These are phyloP conservation scores for Paramecium bursaria DNA, from an alignment of 73 alveolate species.

Conservation along the genomic window DNA sequence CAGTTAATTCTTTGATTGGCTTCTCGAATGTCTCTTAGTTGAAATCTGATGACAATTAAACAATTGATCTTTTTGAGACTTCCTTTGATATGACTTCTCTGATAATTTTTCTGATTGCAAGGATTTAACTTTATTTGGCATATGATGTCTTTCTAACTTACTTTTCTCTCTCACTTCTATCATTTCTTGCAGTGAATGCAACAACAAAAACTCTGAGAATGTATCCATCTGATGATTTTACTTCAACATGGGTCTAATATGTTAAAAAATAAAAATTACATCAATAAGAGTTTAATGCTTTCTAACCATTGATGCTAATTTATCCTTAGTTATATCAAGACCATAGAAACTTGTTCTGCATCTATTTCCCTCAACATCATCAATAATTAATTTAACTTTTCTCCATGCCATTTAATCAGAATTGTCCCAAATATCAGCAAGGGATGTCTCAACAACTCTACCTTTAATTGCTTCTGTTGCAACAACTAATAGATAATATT, in stretches of 20 bases:
- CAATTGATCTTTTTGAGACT: slow-evolving; percentile 80
- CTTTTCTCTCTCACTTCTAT: slow-evolving; percentile 71
- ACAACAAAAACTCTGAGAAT: slow-evolving; percentile 90
- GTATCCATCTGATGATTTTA: slow-evolving; percentile 90
- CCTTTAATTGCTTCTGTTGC: slow-evolving; percentile 93
- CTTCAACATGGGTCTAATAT: slow-evolving; percentile 81
- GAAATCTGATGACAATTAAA: slow-evolving; percentile 81
- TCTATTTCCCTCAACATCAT: slow-evolving; percentile 94
- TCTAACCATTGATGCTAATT: slow-evolving; percentile 89
- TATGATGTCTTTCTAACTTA: slow-evolving; percentile 92
- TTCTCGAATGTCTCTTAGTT: slow-evolving; percentile 80
- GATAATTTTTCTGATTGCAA: slow-evolving; percentile 94
- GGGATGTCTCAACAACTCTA: slow-evolving; percentile 91
- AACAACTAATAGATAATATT: slow-evolving; percentile 46
- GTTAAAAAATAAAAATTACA: slow-evolving; percentile 36
- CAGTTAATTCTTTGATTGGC: slow-evolving; percentile 86
- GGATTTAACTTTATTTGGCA: slow-evolving; percentile 88
- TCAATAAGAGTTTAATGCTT: slow-evolving; percentile 96
- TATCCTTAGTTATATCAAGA: slow-evolving; percentile 94
- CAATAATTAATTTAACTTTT: slow-evolving; percentile 94
- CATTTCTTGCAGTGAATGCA: slow-evolving; percentile 89
- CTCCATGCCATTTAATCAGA: slow-evolving; percentile 72
- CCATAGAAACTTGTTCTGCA: slow-evolving; percentile 95
- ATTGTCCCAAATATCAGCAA: slow-evolving; percentile 78
- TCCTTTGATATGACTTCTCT: slow-evolving; percentile 85